Percentiles rank a stretch among this genome's conserved stretches.
phyloP scores from a whole-genome alignment of 352 stramenopile genomes.

The Thalassiosira exigua region DNA sequence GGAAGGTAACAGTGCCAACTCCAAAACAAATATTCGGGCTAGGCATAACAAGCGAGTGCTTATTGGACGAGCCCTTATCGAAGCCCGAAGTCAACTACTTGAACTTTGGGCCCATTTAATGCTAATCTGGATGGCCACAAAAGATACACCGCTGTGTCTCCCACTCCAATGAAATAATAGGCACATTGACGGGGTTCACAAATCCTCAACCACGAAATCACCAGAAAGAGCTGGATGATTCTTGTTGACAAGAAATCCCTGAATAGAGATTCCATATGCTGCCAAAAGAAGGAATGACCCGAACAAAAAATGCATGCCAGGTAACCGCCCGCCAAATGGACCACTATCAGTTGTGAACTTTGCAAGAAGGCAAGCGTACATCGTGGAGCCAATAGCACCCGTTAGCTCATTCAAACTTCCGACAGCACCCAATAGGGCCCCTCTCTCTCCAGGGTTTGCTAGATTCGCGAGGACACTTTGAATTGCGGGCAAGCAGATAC shows the following conservation, averaged over 20 bases:
- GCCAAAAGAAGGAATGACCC: conserved; percentile 16
- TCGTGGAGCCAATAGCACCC: conserved; percentile 37
- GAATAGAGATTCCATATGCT: conserved; percentile 21
- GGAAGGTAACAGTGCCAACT: too few species aligned
- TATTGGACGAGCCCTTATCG: too few species aligned
- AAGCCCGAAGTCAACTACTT: too few species aligned
- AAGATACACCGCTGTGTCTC: too few species aligned
- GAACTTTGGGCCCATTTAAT: too few species aligned
- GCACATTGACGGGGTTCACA: too few species aligned
- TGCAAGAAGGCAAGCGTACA: conserved; percentile 47
- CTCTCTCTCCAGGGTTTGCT: conserved; percentile 24
- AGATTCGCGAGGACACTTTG: conserved; percentile 32
- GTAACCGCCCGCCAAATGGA: conserved; percentile 19
- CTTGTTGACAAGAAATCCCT: conserved; percentile 20
- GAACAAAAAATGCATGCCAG: conserved; percentile 28
- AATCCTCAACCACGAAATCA: conserved; percentile 20
- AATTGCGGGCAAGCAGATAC: conserved; percentile 41
- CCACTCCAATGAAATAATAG: too few species aligned
- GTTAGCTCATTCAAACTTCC: conserved; percentile 46
- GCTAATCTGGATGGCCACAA: too few species aligned
- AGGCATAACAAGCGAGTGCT: too few species aligned
- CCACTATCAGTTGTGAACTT: conserved; percentile 19
- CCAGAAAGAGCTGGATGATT: conserved; percentile 23
- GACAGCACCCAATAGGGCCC: conserved; percentile 44
- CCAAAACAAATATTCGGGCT: too few species aligned